Percentiles rank a stretch among this genome's conserved stretches.
Conservation (phyloP, 345 rosid species). For the Fremontodendron californicum region DNA sequence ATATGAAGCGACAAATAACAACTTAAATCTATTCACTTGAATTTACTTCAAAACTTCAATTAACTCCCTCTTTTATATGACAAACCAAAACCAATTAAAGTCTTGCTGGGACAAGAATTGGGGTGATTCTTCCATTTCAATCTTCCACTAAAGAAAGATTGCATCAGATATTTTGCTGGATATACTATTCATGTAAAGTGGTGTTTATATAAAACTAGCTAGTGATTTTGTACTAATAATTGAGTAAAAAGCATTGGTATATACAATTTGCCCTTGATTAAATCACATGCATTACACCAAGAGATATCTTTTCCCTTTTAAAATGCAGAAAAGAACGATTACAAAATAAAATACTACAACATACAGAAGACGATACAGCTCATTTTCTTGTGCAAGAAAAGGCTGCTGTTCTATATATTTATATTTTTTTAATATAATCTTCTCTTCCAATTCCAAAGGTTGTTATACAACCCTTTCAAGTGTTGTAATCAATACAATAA, state of each 20-base stretch:
- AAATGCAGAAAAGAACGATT: neutral
- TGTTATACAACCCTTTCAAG: neutral
- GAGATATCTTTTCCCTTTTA: neutral
- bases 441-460: neutral
- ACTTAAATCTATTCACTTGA: neutral
- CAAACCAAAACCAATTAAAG: too few relatives aligned
- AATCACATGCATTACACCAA: neutral
- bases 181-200: too few relatives aligned
- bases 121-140: too few relatives aligned
- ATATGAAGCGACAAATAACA: constrained; percentile 16
- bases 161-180: too few relatives aligned
- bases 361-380: neutral
- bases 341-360: neutral
- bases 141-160: too few relatives aligned
- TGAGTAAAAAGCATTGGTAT: too few relatives aligned
- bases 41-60: too few relatives aligned
- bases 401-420: neutral
- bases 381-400: neutral
- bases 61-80: too few relatives aligned
- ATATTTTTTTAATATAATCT: neutral
- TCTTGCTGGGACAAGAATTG: too few relatives aligned
- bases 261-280: neutral
- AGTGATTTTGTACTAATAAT: too few relatives aligned
- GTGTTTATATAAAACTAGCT: too few relatives aligned
- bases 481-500: neutral